Evolutionary conservation across 2,329 filamentous ascomycete genomes (phyloP).

Genomic region (Sarocladiaceae sp.): DNA sequence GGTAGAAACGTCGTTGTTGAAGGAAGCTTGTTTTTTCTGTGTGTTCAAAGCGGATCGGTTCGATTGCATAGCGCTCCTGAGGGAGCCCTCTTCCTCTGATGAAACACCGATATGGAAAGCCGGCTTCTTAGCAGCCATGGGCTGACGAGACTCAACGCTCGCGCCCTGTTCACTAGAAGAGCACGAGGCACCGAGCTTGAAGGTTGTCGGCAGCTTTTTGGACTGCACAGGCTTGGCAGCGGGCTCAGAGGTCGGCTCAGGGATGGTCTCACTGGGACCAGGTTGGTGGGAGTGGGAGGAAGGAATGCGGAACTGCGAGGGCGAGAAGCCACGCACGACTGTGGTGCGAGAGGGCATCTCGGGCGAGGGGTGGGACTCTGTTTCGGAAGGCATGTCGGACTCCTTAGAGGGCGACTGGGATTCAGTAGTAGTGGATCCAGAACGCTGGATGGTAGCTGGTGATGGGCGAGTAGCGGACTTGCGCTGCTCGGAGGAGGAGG

Average conservation of each 20-base stretch:
- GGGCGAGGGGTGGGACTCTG: slow-evolving; percentile 22
- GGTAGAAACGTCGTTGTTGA: slow-evolving; percentile 68
- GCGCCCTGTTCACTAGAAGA: slow-evolving; percentile 58
- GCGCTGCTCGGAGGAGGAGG: slow-evolving; percentile 23
- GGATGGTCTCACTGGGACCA: slow-evolving; percentile 49
- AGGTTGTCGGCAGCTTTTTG: slow-evolving; percentile 55
- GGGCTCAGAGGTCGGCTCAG: slow-evolving; percentile 52
- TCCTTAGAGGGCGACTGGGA: slow-evolving; percentile 48
- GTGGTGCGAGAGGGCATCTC: slow-evolving; percentile 37
- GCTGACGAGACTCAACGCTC: slow-evolving; percentile 38
- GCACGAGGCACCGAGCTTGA: slow-evolving; percentile 72
- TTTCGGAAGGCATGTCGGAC: slow-evolving; percentile 39
- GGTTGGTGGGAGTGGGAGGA: slow-evolving; percentile 32
- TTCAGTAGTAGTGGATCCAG: slow-evolving; percentile 39
- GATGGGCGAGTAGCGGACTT: slow-evolving; percentile 28
- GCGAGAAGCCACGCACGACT: slow-evolving; percentile 81
- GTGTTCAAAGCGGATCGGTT: slow-evolving; percentile 33
- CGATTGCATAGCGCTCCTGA: slow-evolving; percentile 47
- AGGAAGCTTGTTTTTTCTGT: slow-evolving; percentile 73
- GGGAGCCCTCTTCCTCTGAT: slow-evolving; percentile 75
- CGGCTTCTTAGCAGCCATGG: slow-evolving; percentile 27
- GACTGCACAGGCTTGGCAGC: slow-evolving; percentile 61
- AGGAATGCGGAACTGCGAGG: slow-evolving; percentile 55
- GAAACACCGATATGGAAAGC: slow-evolving; percentile 50
- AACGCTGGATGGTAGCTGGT: slow-evolving; percentile 24